Evolutionary conservation across 306 rosid species (phyloP), one percentile per base, ranked within the genome.

Genomic region (Glycine soja): DNA sequence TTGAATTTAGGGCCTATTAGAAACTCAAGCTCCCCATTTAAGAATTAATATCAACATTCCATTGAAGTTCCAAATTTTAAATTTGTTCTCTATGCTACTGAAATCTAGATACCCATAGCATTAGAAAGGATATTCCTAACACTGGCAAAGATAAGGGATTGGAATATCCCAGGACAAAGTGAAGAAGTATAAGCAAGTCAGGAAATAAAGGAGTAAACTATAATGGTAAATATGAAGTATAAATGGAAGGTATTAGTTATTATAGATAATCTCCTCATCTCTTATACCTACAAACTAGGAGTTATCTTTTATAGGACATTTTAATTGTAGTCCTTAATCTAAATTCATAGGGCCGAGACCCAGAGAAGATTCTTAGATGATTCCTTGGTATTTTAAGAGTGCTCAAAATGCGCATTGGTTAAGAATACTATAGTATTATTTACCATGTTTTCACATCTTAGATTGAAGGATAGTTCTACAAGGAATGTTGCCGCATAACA

Each of bases 381-480:
- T 54, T 56, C 66, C 14, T 7, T 40, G 53, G 42, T 13, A 24
- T 67, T 52, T 48, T 52, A 57, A 78, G 67, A 72, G 80, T 19
- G 63, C 57, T 63, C 68, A 14, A 61, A 74, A 51, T 34, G 68
- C 11, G 65, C 63, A 46, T 13, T 57, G 62, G 15, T 32, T 46
- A 34, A 47, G 63, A 75, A 47, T 58, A 58, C 61, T 59, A 14
- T 5, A 56, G 34, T 48, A 19, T 42, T 64, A 16, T 57, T 53
- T 8, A 45, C 53, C 50, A 74, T 18, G 61, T 36, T 19, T 75
- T 30, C 48, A 48, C 10, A 38, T 47, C 12, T 77, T 48, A 15
- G 53, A 83, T 72, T 65, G 75, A 72, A 63, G 43, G 64, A 63
- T 54, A 32, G 13, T 66, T 83, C 45, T 62, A 70, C 78, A 40